Conservation (phyloP, 2,329 filamentous ascomycete species). For the Diaporthe capsici region DNA sequence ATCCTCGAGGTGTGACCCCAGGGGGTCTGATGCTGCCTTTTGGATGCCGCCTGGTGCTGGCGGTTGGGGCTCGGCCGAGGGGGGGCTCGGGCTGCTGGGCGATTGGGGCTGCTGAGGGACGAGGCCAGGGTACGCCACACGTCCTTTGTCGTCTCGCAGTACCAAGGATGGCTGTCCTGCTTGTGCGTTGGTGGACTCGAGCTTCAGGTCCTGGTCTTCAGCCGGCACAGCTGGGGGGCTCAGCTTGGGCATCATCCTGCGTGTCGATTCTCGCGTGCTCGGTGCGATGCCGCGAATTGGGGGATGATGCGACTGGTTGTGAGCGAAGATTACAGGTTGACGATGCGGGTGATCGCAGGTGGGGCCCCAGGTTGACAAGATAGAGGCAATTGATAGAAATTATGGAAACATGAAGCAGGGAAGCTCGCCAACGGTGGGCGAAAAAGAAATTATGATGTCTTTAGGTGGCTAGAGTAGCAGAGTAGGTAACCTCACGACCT, state of each 20-base stretch:
- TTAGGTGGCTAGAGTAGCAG: background rate
- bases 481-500: background rate
- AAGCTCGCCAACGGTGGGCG: background rate
- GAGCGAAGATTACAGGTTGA: background rate
- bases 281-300: constrained; percentile 4
- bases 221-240: constrained; percentile 6
- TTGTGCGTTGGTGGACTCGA: constrained; percentile 46
- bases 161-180: constrained; percentile 49
- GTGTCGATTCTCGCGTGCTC: constrained; percentile 9
- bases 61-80: background rate
- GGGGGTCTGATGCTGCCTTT: constrained; percentile 42
- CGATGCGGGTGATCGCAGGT: background rate
- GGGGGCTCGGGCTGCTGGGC: constrained; percentile 26
- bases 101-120: constrained; percentile 50
- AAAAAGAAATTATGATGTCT: constrained; percentile 16
- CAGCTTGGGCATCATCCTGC: constrained; percentile 31
- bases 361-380: background rate
- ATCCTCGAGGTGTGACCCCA: background rate
- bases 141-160: constrained; percentile 50
- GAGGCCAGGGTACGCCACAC: constrained; percentile 51
- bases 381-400: background rate
- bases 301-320: background rate
- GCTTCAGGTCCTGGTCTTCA: constrained; percentile 44
- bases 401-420: constrained; percentile 17
- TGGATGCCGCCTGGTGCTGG: constrained; percentile 5